Evolutionary conservation across 192 early-diverging fungal species (phyloP).

Genomic region (Umbelopsis ramanniana): DNA sequence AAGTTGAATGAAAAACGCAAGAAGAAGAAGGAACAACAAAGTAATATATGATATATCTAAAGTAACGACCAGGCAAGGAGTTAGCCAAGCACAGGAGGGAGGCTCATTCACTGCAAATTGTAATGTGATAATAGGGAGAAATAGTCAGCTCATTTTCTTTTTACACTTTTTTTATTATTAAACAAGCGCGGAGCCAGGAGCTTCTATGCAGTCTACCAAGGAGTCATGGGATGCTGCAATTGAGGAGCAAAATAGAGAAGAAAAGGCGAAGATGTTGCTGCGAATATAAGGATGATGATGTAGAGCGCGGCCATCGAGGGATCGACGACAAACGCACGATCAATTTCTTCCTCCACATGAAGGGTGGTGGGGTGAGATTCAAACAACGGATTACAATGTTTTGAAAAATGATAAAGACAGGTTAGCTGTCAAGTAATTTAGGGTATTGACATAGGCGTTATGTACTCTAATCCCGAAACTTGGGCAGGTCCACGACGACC

Average conservation of each 20-base stretch:
- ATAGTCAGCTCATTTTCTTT: not conserved
- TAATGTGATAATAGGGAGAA: conserved; percentile 11
- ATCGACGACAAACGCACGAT: no score
- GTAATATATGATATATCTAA: not conserved
- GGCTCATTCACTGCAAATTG: not conserved
- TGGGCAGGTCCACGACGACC: conserved; percentile 36
- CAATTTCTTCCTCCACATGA: no score
- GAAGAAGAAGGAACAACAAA: not conserved
- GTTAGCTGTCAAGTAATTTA: no score
- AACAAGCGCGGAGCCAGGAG: not conserved
- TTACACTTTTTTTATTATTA: not conserved
- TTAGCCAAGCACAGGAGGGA: not conserved
- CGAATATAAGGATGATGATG: no score
- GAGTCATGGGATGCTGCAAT: not conserved
- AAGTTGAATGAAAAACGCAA: not conserved
- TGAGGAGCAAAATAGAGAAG: no score
- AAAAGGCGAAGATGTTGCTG: no score
- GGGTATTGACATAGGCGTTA: no score
- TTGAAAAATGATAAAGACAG: no score
- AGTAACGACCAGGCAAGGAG: conserved; percentile 9
- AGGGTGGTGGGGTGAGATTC: no score
- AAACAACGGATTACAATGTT: no score
- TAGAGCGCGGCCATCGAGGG: no score
- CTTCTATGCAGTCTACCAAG: not conserved
- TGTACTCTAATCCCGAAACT: not conserved